Conservation (phyloP, 768 basidiomycete species). For the Psilocybe tampanensis region DNA sequence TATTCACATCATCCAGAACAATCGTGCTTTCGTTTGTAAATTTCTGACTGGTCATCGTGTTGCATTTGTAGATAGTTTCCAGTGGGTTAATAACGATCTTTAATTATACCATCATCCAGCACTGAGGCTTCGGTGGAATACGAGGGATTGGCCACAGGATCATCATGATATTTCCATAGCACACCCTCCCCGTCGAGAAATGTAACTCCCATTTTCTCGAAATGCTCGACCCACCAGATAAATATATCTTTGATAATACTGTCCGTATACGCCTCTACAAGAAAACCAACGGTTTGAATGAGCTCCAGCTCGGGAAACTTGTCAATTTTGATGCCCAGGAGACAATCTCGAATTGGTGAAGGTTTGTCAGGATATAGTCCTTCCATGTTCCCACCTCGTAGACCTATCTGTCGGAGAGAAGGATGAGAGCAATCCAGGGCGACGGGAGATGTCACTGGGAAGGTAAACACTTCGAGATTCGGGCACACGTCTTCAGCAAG, state of each 20-base stretch:
- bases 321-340: constrained; percentile 41
- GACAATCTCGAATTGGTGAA: constrained; percentile 38
- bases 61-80: background rate
- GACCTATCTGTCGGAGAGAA: constrained; percentile 47
- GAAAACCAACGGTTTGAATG: constrained; percentile 48
- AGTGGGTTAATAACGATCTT: background rate
- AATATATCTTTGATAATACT: constrained; percentile 47
- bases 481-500: constrained; percentile 44
- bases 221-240: constrained; percentile 56
- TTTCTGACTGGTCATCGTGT: background rate
- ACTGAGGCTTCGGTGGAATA: background rate
- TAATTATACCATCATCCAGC: background rate
- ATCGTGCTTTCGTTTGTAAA: background rate
- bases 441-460: constrained; percentile 37
- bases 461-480: constrained; percentile 45
- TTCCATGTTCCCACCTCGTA: constrained; percentile 44
- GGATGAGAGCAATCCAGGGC: constrained; percentile 30
- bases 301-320: constrained; percentile 48
- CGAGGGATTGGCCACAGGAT: constrained; percentile 18
- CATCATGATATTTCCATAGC: constrained; percentile 46
- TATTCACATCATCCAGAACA: background rate
- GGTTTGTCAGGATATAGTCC: constrained; percentile 46
- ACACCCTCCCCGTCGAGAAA: constrained; percentile 59
- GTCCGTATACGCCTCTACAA: constrained; percentile 48
- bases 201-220: constrained; percentile 47